Base-by-base conservation (phyloP, 441 rosid species). In the Daphne laureola region DNA sequence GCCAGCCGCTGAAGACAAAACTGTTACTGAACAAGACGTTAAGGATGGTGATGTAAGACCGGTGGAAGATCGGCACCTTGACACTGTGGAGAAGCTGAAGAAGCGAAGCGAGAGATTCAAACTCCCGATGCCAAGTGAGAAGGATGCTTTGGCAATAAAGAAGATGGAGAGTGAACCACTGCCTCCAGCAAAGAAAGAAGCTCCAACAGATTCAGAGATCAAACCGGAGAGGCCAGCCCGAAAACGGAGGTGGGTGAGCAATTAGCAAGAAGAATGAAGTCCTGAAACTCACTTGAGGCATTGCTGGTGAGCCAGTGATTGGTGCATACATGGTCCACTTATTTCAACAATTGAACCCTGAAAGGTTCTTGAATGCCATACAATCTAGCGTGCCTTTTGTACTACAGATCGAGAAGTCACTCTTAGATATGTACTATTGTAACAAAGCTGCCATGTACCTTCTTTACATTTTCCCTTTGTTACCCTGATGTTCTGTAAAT, bases 81-180 rank as follows among this genome's bases (percentile, higher is more conserved):
- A 93, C 67, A 93, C 99, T 0, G 93, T 93, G 26, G 99, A 90
- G 82, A 93, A 90, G 79, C 77, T 93, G 69, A 93, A 93, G 85
- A 87, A 93, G 70, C 82, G 99, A 52, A 93, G 99, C 48, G 97
- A 93, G 80, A 76, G 99, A 59, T 93, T 90, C 81, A 93, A 83
- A 75, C 89, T 87, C 63, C 99, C 99, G 17, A 78, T 93, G 96
- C 84, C 96, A 13, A 77, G 73, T 38, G 99, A 84, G 62, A 90
- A 90, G 67, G 97, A 90, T 46, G 53, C 72, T 17, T 14, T 54
- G 13, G 58, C 74, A 59, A 67, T 75, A 47, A 87, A 87, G 72
- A 93, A 74, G 73, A 67, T 67, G 59, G 97, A 93, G 77, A 67
- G 57, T 14, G 89, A 83, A 57, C 65, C 75, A 8, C 61, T 67